phyloP scores from a whole-genome alignment of 495 filamentous ascomycete species.

The Hypoxylon trugodes region DNA sequence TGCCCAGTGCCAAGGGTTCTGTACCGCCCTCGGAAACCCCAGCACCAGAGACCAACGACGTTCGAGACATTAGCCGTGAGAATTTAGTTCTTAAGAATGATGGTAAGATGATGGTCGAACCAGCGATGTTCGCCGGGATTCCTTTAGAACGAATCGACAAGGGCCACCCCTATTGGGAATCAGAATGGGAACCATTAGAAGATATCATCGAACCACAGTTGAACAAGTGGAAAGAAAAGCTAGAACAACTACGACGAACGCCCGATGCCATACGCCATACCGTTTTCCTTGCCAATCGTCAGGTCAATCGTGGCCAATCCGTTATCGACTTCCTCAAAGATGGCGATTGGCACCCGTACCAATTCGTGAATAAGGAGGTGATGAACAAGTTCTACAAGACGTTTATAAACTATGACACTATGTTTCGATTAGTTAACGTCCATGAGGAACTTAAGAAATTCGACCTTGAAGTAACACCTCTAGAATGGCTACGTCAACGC shows the following conservation, averaged over 20 bases:
- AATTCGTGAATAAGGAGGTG: conserved; percentile 54
- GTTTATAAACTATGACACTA: conserved; percentile 57
- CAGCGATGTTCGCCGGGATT: conserved; percentile 53
- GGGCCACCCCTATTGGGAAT: conserved; percentile 57
- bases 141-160: conserved; percentile 54
- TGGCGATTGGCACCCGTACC: conserved; percentile 57
- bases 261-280: conserved; percentile 44
- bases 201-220: conserved; percentile 42
- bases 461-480: conserved; percentile 52
- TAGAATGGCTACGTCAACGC: conserved; percentile 59
- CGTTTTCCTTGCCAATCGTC: conserved; percentile 55
- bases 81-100: conserved; percentile 50
- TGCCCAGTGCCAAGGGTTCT: conserved; percentile 41
- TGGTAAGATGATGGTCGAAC: conserved; percentile 49
- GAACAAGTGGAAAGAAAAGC: conserved; percentile 50
- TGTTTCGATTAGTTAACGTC: conserved; percentile 56
- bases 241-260: conserved; percentile 37
- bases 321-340: conserved; percentile 53
- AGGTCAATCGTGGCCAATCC: conserved; percentile 55
- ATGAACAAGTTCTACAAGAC: conserved; percentile 47
- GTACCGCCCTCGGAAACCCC: conserved; percentile 34
- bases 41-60: conserved; percentile 18
- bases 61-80: conserved; percentile 49
- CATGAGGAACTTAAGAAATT: conserved; percentile 58
- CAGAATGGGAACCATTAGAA: conserved; percentile 51